Percentiles rank a stretch among this genome's conserved stretches.
phyloP scores from a whole-genome alignment of 2,329 filamentous ascomycete species.

The Metarhizium guizhouense region DNA sequence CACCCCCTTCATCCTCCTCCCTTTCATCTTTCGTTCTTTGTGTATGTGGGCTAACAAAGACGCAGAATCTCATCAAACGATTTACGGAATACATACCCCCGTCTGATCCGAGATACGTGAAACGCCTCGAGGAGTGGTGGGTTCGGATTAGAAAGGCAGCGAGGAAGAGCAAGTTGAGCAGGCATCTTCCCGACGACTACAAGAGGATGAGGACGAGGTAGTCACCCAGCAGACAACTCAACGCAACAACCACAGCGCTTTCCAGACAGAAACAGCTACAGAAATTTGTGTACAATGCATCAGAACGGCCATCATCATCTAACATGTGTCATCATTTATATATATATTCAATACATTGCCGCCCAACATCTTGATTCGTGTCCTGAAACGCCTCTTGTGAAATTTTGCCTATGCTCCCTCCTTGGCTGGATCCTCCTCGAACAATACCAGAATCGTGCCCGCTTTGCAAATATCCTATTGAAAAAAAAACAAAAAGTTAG shows the following conservation, averaged over 20 bases:
- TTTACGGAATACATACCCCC: constrained; percentile 18
- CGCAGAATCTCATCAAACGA: constrained; percentile 22
- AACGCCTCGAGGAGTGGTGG: constrained; percentile 25
- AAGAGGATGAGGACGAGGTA: constrained; percentile 20
- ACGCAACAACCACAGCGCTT: neutral
- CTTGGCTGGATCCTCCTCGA: constrained; percentile 43
- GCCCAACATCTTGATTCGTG: neutral
- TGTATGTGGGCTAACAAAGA: neutral
- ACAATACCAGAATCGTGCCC: constrained; percentile 64
- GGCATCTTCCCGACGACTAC: constrained; percentile 25
- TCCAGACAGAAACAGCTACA: neutral
- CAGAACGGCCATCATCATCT: neutral
- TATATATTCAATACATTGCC: neutral
- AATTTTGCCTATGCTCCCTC: constrained; percentile 15
- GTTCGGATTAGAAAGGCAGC: constrained; percentile 22
- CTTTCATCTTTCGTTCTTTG: neutral
- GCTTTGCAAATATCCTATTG: constrained; percentile 67
- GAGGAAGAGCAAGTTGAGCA: constrained; percentile 24
- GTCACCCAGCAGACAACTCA: neutral
- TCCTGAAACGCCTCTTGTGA: constrained; percentile 7
- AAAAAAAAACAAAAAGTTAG: neutral
- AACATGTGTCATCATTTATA: constrained; percentile 1
- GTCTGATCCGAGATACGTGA: constrained; percentile 19
- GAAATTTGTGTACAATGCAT: neutral
- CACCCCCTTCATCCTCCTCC: neutral